Base-by-base conservation (phyloP, 495 filamentous ascomycete species). In the Venustampulla echinocandica region DNA sequence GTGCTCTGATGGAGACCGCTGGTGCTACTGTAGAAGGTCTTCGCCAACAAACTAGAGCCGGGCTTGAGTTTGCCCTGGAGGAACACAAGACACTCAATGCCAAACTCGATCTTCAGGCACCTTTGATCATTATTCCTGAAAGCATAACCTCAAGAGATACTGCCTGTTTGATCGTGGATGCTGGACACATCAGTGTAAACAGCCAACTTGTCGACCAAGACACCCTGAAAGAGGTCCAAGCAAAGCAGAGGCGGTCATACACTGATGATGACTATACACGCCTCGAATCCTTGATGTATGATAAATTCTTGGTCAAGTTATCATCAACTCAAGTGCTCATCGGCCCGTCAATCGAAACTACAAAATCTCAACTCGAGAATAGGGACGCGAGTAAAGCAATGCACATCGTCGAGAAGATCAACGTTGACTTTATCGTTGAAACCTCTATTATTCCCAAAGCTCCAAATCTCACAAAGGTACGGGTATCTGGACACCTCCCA, bases 1-100 rank as follows among this genome's bases (percentile, higher is more conserved):
- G 81, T 6, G 92, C 90, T 19, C 70, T 98, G 37, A 79, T 98
- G 74, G 92, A 98, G 59, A 86, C 85, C 15, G 92, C 92, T 18
- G 90, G 92, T 14, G 89, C 88, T 22, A 97, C 90, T 0, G 90
- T 98, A 1, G 87, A 97, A 64, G 90, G 87, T 11, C 67, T 97
- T 46, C 78, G 92, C 27, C 88, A 95, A 63, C 92, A 98, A 66
- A 98, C 93, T 1, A 76, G 92, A 60, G 90, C 92, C 42, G 92
- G 92, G 10, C 73, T 98, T 23, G 89, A 97, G 60, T 98, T 94
- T 67, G 93, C 92, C 17, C 71, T 98, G 21, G 79, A 95, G 61
- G 93, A 97, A 59, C 92, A 98, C 65, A 97, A 96, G 71, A 97
- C 92, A 11, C 79, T 98, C 47, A 93, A 97, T 61, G 89, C 89